Conservation (phyloP, 139 green algal genomes). For the Tetratostichococcus sp. region DNA sequence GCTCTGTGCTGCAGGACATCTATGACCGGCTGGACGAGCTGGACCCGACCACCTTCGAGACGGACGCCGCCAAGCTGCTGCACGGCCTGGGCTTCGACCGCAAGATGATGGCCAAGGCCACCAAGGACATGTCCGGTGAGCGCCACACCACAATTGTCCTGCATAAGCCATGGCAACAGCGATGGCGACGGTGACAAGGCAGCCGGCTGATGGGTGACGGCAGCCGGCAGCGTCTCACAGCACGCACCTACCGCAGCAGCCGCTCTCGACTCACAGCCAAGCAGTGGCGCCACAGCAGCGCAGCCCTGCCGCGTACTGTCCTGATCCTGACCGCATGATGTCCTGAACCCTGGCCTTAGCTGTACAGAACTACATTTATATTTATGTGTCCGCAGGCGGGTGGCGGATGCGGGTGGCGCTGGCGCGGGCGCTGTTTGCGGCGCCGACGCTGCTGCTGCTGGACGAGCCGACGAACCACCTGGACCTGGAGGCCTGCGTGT, state of each 20-base stretch:
- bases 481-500: conserved; percentile 63
- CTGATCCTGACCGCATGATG: no score
- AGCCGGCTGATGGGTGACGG: no score
- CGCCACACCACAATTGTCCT: no score
- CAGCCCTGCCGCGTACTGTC: no score
- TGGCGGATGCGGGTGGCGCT: conserved; percentile 67
- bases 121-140: conserved; percentile 43
- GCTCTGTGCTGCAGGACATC: conserved; percentile 31
- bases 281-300: no score
- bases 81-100: conserved; percentile 72
- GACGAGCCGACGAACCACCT: conserved; percentile 46
- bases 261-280: no score
- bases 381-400: conserved; percentile 8
- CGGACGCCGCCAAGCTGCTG: conserved; percentile 55
- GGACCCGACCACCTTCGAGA: conserved; percentile 59
- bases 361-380: no score
- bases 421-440: conserved; percentile 53
- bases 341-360: no score
- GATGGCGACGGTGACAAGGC: no score
- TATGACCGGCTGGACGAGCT: conserved; percentile 65
- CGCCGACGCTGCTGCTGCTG: conserved; percentile 48
- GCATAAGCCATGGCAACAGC: no score
- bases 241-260: no score
- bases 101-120: conserved; percentile 46
- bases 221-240: no score